Percentiles rank a stretch among this genome's conserved stretches.
Evolutionary conservation across 192 early-diverging fungal species (phyloP).

Genomic region (Lobosporangium transversale): DNA sequence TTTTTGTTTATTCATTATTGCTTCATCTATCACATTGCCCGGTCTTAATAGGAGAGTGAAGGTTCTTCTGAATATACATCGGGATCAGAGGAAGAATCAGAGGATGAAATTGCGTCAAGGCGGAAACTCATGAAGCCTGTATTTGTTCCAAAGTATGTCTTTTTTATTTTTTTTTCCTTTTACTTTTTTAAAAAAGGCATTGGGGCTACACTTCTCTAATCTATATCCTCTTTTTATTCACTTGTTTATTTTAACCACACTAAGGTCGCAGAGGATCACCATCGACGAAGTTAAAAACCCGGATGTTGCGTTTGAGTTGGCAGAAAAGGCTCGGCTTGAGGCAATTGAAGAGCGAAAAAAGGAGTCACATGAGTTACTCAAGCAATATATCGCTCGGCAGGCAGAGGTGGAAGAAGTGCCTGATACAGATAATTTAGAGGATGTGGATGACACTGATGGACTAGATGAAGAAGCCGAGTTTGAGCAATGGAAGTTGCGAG

Average conservation of each 20-base stretch:
- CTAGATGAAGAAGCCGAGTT: slow-evolving; percentile 89
- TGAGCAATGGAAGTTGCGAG: slow-evolving; percentile 91
- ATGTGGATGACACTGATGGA: slow-evolving; percentile 93
- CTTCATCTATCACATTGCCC: slow-evolving; percentile 8
- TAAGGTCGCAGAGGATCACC: slow-evolving; percentile 69
- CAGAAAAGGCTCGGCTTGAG: slow-evolving; percentile 61
- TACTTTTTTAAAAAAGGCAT: no score
- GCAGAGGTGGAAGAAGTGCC: slow-evolving; percentile 60
- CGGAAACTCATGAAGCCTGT: slow-evolving; percentile 84
- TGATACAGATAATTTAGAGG: slow-evolving; percentile 43
- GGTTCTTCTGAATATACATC: slow-evolving; percentile 67
- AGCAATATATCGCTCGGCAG: slow-evolving; percentile 74
- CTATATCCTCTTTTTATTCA: neutral
- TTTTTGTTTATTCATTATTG: no score
- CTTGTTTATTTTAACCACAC: neutral
- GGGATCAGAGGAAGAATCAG: slow-evolving; percentile 80
- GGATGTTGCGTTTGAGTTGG: slow-evolving; percentile 64
- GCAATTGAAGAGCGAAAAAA: slow-evolving; percentile 70
- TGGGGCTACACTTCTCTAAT: neutral
- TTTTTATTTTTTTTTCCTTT: neutral
- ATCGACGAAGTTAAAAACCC: slow-evolving; percentile 65
- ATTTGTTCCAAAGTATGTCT: slow-evolving; percentile 88
- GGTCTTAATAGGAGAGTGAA: slow-evolving; percentile 56
- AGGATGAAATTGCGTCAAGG: slow-evolving; percentile 36
- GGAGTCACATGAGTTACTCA: slow-evolving; percentile 82